Conservation (phyloP, 805 yeast species). For the Lachancea quebecensis region DNA sequence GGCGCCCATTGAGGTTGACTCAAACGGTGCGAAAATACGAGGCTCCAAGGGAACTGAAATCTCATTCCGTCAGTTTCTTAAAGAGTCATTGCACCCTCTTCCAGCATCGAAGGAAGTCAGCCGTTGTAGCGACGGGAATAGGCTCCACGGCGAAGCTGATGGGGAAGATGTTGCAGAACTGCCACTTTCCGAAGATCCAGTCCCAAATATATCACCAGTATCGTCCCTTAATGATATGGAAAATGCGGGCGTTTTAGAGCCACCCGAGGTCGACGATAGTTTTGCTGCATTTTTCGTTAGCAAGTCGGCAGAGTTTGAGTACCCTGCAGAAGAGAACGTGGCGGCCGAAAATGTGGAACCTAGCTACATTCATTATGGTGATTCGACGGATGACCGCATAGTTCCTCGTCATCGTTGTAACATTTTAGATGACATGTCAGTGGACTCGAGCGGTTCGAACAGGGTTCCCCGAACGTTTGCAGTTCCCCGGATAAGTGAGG, state of each 20-base stretch:
- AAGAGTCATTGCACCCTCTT: slow-evolving; percentile 3
- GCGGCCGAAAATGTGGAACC: background rate
- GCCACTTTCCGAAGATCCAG: background rate
- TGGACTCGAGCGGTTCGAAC: slow-evolving; percentile 10
- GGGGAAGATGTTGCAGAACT: background rate
- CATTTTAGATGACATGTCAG: slow-evolving; percentile 18
- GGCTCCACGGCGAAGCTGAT: background rate
- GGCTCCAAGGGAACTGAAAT: slow-evolving; percentile 3
- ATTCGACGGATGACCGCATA: background rate
- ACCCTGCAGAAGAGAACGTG: background rate
- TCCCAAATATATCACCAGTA: background rate
- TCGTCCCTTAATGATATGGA: background rate
- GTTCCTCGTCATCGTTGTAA: slow-evolving; percentile 9
- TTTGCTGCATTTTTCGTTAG: slow-evolving; percentile 3
- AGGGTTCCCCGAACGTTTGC: slow-evolving; percentile 5
- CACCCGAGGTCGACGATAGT: slow-evolving; percentile 4
- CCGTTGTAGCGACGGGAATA: background rate
- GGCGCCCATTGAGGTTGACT: slow-evolving; percentile 1
- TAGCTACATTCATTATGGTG: slow-evolving; percentile 1
- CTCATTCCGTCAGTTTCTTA: slow-evolving; percentile 7
- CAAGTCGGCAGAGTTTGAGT: slow-evolving; percentile 1
- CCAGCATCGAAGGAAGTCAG: slow-evolving; percentile 1
- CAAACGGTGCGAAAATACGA: background rate
- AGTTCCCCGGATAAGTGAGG: slow-evolving; percentile 1
- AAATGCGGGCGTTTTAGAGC: background rate